Base-by-base conservation (phyloP, 2,329 filamentous ascomycete genomes). In the Tolypocladium pustulatum region DNA sequence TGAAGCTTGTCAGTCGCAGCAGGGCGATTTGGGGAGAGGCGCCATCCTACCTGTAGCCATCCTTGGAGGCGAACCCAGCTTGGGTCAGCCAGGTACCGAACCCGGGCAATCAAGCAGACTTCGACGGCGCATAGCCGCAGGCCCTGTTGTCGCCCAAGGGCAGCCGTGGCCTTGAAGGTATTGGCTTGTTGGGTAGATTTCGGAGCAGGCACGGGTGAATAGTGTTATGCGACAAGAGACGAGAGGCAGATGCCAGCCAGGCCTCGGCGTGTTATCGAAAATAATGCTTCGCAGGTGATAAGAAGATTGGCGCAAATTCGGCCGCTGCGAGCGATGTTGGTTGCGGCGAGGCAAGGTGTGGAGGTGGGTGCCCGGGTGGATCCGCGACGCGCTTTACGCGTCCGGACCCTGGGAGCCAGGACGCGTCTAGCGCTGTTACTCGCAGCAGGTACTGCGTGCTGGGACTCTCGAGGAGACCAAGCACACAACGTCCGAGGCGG, bases 1-100 rank as follows among this genome's bases (percentile, higher is more conserved):
- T 71, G 37, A 27, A 54, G 43, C 52, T n/a, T 5, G 55, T 46
- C 30, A 46, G 30, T n/a, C 41, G 54, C 57, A 22, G 41, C 53
- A 56, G 58, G 56, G 17, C 30, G 27, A 37, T 53, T n/a, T 4
- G 36, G 17, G 36, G 32, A 25, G 10, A 36, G 49, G 13, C 27
- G 37, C 17, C 1, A 8, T n/a, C 57, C 9, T 46, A 64, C 62
- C 62, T 55, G 60, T 56, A 56, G 61, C 61, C 62, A 64, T 64
- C 25, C n/a, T 40, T 37, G 17, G 32, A n/a, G 54, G 51, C 46
- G 17, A 22, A 55, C 30, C 12, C 41, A 40, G 54, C 49, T 46
- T 34, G 22, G 8, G 53, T 54, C 46, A 49, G 36, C 51, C 51
- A 54, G 46, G 30, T 38, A 57, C 57, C 53, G 27, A 58, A 32